A percentile compares a stretch with the other conserved stretches of the same genome.
Evolutionary conservation across 225 moss, liverwort and hornwort genomes (phyloP).

Genomic region (Antitrichia curtipendula): DNA sequence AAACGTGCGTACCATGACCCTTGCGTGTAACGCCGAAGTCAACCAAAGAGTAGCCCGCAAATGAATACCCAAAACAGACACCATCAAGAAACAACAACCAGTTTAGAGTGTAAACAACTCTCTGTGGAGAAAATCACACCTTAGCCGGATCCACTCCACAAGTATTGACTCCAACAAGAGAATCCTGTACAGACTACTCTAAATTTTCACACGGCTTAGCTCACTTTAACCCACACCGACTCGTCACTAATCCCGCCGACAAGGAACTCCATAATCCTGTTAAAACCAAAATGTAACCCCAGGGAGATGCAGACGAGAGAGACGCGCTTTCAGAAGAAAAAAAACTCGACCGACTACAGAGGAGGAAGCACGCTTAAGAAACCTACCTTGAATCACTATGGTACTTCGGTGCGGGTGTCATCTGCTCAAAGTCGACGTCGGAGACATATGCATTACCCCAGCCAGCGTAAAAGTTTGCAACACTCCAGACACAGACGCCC

Average conservation of each 20-base stretch:
- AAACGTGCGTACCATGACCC: not conserved
- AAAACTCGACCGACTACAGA: not conserved
- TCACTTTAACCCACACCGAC: not conserved
- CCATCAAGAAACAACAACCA: not conserved
- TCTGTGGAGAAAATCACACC: not conserved
- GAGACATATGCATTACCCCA: constrained; percentile 7
- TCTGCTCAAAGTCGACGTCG: constrained; percentile 13
- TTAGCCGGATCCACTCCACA: not conserved
- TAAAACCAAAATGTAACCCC: constrained; percentile 6
- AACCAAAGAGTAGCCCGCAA: not conserved
- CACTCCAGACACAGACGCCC: not conserved
- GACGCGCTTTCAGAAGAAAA: not conserved
- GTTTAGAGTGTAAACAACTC: not conserved
- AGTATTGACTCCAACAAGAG: not conserved
- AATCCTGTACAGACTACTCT: not conserved
- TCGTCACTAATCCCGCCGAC: not conserved
- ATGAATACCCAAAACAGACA: not conserved
- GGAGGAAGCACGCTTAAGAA: not conserved
- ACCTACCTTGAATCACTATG: constrained; percentile 15
- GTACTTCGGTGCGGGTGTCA: constrained; percentile 15
- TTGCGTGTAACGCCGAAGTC: not conserved
- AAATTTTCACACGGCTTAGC: not conserved
- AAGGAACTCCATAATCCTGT: not conserved
- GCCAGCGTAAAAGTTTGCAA: not conserved
- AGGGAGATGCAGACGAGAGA: not conserved